These are phyloP conservation scores for Curvularia sp. DNA, from an alignment of 2,329 filamentous ascomycete genomes.

Conservation along the genomic window DNA sequence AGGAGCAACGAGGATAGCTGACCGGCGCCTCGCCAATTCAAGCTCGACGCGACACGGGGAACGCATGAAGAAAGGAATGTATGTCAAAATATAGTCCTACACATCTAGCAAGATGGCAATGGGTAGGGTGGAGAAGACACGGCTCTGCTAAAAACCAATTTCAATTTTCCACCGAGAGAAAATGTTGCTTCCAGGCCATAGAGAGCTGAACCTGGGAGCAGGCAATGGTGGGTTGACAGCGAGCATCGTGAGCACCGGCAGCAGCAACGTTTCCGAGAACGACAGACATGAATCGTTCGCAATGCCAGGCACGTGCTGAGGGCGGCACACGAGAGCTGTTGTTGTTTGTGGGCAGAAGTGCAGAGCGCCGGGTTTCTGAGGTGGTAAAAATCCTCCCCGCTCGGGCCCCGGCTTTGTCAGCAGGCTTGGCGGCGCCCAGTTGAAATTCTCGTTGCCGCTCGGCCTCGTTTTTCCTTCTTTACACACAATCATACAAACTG, in stretches of 20 bases:
- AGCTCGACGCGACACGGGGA: not conserved
- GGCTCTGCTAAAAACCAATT: slow-evolving; percentile 60
- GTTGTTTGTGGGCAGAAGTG: slow-evolving; percentile 15
- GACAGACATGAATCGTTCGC: slow-evolving; percentile 28
- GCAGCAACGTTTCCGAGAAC: slow-evolving; percentile 22
- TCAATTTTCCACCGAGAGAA: slow-evolving; percentile 60
- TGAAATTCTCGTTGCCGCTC: slow-evolving; percentile 29
- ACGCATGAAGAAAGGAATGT: slow-evolving; percentile 42
- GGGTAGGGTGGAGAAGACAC: slow-evolving; percentile 61
- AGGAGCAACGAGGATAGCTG: no score
- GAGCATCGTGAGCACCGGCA: slow-evolving; percentile 6
- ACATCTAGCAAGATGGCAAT: slow-evolving; percentile 48
- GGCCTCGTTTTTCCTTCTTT: slow-evolving; percentile 26
- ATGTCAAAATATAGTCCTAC: slow-evolving; percentile 59
- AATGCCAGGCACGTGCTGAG: slow-evolving; percentile 13
- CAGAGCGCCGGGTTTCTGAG: slow-evolving; percentile 8
- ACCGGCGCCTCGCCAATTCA: not conserved
- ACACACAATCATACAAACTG: slow-evolving; percentile 52
- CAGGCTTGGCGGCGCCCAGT: slow-evolving; percentile 25
- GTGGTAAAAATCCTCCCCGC: slow-evolving; percentile 21
- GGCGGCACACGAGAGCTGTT: slow-evolving; percentile 11
- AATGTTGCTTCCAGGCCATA: slow-evolving; percentile 59
- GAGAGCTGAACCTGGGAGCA: slow-evolving; percentile 55
- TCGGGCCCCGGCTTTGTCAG: slow-evolving; percentile 26
- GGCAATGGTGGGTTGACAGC: slow-evolving; percentile 56